Evolutionary conservation across 148 eudicot species (phyloP), one percentile per base, ranked within the genome.

Genomic region (Silene latifolia): DNA sequence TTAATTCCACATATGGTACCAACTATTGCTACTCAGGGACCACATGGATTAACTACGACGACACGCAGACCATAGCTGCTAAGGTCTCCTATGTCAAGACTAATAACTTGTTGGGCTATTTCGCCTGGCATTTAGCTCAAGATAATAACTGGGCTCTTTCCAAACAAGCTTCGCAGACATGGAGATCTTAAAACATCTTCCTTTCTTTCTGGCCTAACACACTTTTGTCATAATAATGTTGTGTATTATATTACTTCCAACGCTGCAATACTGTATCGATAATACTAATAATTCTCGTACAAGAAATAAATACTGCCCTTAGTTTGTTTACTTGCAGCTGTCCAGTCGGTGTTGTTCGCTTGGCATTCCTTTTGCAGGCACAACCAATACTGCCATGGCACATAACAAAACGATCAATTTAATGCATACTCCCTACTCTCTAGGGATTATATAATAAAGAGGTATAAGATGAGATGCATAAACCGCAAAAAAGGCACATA

Each of bases 41-140:
- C 0, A 84, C 86, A 0, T 91, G 96, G 93, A 83, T 90, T 1
- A 82, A 83, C 0, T 90, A 81, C 42, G 96, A 90, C 83, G 96
- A 76, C 71, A 19, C 27, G 1, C 73, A 73, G 63, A 71, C 74
- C 3, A 74, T 91, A 0, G 20, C 80, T 10, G 60, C 82, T 2
- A 90, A 86, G 82, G 87, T 83, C 67, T 15, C 76, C 14, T 88
- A 80, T 72, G 88, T 84, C 12, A 89, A 86, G 79, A 42, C 39
- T 8, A 74, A 66, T 3, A 73, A 77, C 1, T 72, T 89, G 78
- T 72, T 81, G 20, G 93, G 93, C 15, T 88, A 87, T 77, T 86
- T 86, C 67, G 88, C 87, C 3, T 89, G 89, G 89, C 84, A 82
- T 73, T 72, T 89, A 25, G 82, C 60, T 29, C 82, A 47, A 7